Evolutionary conservation across 1,284 basidiomycete genomes (phyloP), one percentile per base, ranked within the genome.

Genomic region (Cryptococcus sp.): DNA sequence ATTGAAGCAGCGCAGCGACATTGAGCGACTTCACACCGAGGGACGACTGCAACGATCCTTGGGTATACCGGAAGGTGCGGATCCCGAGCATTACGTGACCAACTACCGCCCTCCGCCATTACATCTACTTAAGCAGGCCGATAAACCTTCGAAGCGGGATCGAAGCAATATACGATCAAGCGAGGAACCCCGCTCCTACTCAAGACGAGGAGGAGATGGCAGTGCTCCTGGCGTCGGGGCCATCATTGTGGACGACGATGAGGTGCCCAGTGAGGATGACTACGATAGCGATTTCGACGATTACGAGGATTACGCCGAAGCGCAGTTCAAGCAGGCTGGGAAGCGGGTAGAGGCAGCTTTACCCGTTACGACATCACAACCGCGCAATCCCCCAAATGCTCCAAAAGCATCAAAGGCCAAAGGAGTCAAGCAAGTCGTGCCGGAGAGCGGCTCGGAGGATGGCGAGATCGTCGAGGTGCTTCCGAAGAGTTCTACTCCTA

Each of bases 1-100:
- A 1, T 50, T 65, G 19, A 65, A 58, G 52, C 69, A 71, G 48
- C 65, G 70, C 5, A 51, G 42, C 40, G 59, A 62, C 23, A 45
- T 72, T 19, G 42, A 59, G 17, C 55, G 61, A 23, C 60, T 73
- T 20, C 71, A 72, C 49, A 50, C 60, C 20, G 60, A 63, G 30
- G 66, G 67, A 2, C 50, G 83, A 5, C 76, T 88, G 6, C 72
- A 77, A 40, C 56, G 62, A 3, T 55, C 62, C 41, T 60, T 77
- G 16, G 58, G 58, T n/a, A 67, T 75, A 23, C 69, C 72, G 3
- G 48, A 53, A 25, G 56, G 61, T 11, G 54, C 58, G 20, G 53
- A 66, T 25, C 60, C 64, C 6, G 39, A 40, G 20, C 47, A 54
- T 13, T 60, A 67, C 52, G 57, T 73, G 19, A 48, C 52, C 1